Evolutionary conservation across 225 moss, liverwort and hornwort species (phyloP).

Genomic region (Takakia lepidozioides): DNA sequence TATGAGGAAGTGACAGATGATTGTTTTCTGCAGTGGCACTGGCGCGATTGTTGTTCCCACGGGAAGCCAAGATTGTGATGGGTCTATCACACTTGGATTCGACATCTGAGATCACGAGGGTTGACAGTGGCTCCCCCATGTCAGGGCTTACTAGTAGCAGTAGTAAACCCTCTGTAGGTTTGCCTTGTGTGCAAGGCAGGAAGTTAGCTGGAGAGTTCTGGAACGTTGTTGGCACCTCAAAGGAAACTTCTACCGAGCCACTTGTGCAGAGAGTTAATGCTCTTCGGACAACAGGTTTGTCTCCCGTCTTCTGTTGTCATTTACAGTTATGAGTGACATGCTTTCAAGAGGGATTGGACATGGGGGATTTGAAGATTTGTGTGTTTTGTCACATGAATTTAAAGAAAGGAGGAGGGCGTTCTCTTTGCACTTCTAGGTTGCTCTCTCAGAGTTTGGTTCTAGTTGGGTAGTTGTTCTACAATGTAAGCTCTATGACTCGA

Average conservation of each 20-base stretch:
- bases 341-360: too few relatives aligned
- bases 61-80: slow-evolving; percentile 52
- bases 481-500: too few relatives aligned
- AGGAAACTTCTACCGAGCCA: slow-evolving; percentile 17
- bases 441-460: too few relatives aligned
- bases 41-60: slow-evolving; percentile 64
- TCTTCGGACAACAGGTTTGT: slow-evolving; percentile 25
- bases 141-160: slow-evolving; percentile 14
- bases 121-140: slow-evolving; percentile 13
- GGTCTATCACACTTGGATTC: slow-evolving; percentile 54
- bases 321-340: too few relatives aligned
- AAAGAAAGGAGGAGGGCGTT: too few relatives aligned
- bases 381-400: too few relatives aligned
- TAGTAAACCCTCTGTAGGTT: slow-evolving; percentile 17
- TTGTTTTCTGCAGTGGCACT: slow-evolving; percentile 53
- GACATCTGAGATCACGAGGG: slow-evolving; percentile 31
- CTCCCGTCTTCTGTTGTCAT: too few relatives aligned
- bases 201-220: slow-evolving; percentile 25
- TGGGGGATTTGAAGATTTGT: too few relatives aligned
- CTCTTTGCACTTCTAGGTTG: too few relatives aligned
- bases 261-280: slow-evolving; percentile 20
- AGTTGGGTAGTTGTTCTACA: too few relatives aligned
- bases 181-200: slow-evolving; percentile 22
- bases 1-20: neutral
- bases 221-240: slow-evolving; percentile 16